phyloP scores from a whole-genome alignment of 192 early-diverging fungal species.

The Coemansia sp. region DNA sequence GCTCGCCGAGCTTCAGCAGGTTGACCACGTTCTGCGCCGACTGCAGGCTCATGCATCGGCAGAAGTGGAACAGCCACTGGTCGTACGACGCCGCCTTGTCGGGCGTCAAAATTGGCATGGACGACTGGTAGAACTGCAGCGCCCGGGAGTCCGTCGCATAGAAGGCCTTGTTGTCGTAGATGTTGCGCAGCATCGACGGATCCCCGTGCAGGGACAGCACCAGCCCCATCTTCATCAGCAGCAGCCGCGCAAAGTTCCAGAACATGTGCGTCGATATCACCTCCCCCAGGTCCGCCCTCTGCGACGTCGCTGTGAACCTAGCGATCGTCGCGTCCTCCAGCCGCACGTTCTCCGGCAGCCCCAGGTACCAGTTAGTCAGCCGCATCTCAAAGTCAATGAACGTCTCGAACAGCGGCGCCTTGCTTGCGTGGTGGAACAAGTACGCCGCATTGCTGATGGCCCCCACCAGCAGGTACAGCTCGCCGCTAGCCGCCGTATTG shows the following conservation, averaged over 20 bases:
- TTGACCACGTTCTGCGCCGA: conserved; percentile 51
- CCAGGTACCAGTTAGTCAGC: conserved; percentile 46
- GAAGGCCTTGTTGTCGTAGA: conserved; percentile 46
- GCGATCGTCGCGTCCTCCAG: conserved; percentile 39
- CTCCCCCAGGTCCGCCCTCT: conserved; percentile 47
- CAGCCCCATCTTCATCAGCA: conserved; percentile 53
- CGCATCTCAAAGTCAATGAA: conserved; percentile 53
- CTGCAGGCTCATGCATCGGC: conserved; percentile 53
- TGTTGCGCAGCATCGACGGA: conserved; percentile 46
- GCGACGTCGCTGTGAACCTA: conserved; percentile 39
- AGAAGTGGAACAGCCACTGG: conserved; percentile 55
- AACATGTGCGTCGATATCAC: conserved; percentile 47
- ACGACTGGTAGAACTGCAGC: conserved; percentile 47
- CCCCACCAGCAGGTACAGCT: conserved; percentile 46
- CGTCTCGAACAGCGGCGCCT: conserved; percentile 31
- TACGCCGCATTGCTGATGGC: conserved; percentile 41
- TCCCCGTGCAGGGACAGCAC: conserved; percentile 47
- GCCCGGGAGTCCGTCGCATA: conserved; percentile 42
- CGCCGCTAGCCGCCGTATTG: conserved; percentile 44
- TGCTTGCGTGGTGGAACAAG: conserved; percentile 40
- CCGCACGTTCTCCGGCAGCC: conserved; percentile 37
- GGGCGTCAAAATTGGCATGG: conserved; percentile 50
- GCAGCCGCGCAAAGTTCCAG: conserved; percentile 52
- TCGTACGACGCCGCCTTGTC: conserved; percentile 48
- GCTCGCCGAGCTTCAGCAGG: conserved; percentile 45